phyloP scores from a whole-genome alignment of 805 yeast species.

The Lipomyces sp. region DNA sequence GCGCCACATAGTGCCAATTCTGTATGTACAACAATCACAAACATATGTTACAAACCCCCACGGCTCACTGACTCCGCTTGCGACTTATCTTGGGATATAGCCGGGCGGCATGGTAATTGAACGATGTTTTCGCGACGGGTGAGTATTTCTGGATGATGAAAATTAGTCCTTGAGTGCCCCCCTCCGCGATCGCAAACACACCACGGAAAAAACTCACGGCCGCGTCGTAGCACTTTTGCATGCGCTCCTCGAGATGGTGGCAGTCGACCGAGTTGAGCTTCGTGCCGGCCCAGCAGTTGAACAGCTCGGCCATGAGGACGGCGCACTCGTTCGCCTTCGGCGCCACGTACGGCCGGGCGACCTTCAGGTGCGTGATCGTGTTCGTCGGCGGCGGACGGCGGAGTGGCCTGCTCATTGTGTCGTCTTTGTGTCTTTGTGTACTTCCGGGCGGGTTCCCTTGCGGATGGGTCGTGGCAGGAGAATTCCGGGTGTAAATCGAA shows the following conservation, averaged over 20 bases:
- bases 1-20: too few species aligned
- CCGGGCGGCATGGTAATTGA: constrained; percentile 29
- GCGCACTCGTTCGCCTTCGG: constrained; percentile 18
- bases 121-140: constrained; percentile 13
- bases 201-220: constrained; percentile 7
- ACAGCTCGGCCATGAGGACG: constrained; percentile 16
- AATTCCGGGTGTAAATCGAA: too few species aligned
- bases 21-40: not conserved
- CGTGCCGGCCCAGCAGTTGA: constrained; percentile 30
- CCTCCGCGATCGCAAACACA: not conserved
- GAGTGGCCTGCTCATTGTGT: too few species aligned
- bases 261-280: constrained; percentile 23
- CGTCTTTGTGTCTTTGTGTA: too few species aligned
- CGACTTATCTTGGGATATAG: constrained; percentile 18
- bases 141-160: constrained; percentile 1
- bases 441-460: too few species aligned
- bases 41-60: not conserved
- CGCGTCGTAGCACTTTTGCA: constrained; percentile 20
- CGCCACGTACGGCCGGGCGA: constrained; percentile 3
- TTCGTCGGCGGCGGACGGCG: constrained; percentile 9
- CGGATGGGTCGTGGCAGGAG: too few species aligned
- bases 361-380: constrained; percentile 11
- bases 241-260: constrained; percentile 5
- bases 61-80: not conserved
- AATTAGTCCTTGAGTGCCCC: not conserved